These are phyloP conservation scores for Narthecium ossifragum DNA, from an alignment of 106 monocot genomes.

Conservation along the genomic window DNA sequence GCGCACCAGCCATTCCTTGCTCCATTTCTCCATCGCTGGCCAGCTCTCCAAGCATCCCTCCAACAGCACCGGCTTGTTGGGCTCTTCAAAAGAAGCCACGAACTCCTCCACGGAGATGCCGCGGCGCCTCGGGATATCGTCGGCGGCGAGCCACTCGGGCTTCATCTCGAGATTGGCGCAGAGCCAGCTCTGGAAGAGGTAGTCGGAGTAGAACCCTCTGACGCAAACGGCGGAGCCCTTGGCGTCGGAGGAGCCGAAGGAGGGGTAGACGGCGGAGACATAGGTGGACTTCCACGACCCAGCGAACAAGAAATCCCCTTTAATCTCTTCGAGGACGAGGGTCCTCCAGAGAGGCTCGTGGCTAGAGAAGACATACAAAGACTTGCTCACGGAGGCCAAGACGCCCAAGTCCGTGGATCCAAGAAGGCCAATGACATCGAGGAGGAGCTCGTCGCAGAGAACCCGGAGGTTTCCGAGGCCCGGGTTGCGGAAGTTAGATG, in stretches of 20 bases:
- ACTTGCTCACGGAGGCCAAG: slow-evolving; percentile 51
- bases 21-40: slow-evolving; percentile 80
- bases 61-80: slow-evolving; percentile 77
- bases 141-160: slow-evolving; percentile 69
- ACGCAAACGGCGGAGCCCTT: slow-evolving; percentile 18
- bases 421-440: slow-evolving; percentile 70
- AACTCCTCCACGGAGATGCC: slow-evolving; percentile 71
- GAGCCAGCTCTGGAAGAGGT: slow-evolving; percentile 99
- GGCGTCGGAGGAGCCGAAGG: background rate
- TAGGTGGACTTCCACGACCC: slow-evolving; percentile 78
- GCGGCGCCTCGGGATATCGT: slow-evolving; percentile 59
- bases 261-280: slow-evolving; percentile 7
- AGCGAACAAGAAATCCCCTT: slow-evolving; percentile 49
- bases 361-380: slow-evolving; percentile 75
- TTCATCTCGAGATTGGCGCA: slow-evolving; percentile 93
- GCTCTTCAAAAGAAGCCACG: slow-evolving; percentile 64
- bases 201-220: slow-evolving; percentile 80
- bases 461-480: slow-evolving; percentile 63
- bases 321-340: slow-evolving; percentile 49
- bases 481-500: slow-evolving; percentile 60
- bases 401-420: slow-evolving; percentile 35
- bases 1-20: slow-evolving; percentile 24
- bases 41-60: slow-evolving; percentile 68
- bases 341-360: slow-evolving; percentile 89
- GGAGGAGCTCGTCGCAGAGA: slow-evolving; percentile 80